A percentile compares a stretch with the other conserved stretches of the same genome.
Evolutionary conservation across 2,329 filamentous ascomycete species (phyloP).

Genomic region (Sarocladium kiliense): DNA sequence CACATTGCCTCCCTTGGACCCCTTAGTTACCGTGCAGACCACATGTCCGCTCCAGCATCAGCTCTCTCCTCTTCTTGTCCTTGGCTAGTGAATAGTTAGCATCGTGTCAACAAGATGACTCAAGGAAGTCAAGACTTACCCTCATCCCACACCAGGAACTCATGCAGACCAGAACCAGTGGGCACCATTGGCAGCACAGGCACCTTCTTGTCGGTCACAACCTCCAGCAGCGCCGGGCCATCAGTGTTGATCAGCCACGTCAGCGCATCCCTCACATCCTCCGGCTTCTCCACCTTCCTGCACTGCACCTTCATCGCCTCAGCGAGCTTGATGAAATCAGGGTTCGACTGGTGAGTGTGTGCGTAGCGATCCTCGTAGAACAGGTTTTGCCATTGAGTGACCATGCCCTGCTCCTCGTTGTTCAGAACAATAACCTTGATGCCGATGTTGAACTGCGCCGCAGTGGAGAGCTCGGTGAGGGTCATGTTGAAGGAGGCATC

Average conservation of each 20-base stretch:
- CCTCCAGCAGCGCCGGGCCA: conserved; percentile 88
- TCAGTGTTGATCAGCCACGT: conserved; percentile 86
- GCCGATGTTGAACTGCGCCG: conserved; percentile 92
- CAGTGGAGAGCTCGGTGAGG: conserved; percentile 87
- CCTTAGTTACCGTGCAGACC: conserved; percentile 35
- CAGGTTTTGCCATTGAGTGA: conserved; percentile 96
- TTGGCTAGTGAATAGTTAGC: conserved; percentile 49
- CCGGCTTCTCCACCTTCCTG: conserved; percentile 65
- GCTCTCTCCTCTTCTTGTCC: conserved; percentile 60
- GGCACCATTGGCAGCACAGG: conserved; percentile 98
- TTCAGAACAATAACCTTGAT: conserved; percentile 93
- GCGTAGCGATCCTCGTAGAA: conserved; percentile 94
- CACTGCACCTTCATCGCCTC: conserved; percentile 87
- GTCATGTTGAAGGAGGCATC: conserved; percentile 99
- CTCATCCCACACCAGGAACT: conserved; percentile 60
- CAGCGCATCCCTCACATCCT: conserved; percentile 71
- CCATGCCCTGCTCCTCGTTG: conserved; percentile 98
- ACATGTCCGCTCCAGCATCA: conserved; percentile 60
- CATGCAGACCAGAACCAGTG: conserved; percentile 77
- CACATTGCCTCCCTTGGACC: not conserved
- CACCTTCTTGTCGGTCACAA: conserved; percentile 86
- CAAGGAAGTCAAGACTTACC: conserved; percentile 21
- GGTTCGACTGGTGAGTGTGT: conserved; percentile 91
- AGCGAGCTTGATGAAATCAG: conserved; percentile 88
- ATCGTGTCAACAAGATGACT: conserved; percentile 6